Evolutionary conservation across 2,329 filamentous ascomycete genomes (phyloP), one percentile per base, ranked within the genome.

Genomic region (Scedosporium boydii): DNA sequence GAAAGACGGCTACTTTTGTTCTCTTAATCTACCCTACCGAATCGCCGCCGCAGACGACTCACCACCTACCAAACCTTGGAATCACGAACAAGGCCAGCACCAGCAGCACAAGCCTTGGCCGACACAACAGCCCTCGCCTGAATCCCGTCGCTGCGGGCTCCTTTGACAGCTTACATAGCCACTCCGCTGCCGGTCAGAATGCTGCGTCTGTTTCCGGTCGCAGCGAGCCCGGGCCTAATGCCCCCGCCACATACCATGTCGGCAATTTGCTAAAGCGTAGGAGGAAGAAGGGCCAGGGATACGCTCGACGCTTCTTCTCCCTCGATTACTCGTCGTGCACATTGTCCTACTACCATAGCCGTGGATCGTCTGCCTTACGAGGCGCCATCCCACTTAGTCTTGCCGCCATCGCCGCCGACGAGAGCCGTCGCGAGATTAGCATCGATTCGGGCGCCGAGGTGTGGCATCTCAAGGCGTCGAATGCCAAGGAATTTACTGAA

Each of bases 401-500:
- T 60, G 95, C 95, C 16, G 95, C 91, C 4, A 89, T 99, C 64
- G 90, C 93, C 3, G 91, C 91, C 6, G 93, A 96, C 71, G 91
- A 95, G 72, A 86, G 90, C 69, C 86, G 90, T 44, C 85, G 92
- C 66, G 93, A 98, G 73, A 96, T 99, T 61, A 96, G 89, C 51
- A 95, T 99, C 63, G 95, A 99, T 72, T 98, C 95, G 0, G 95
- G 95, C 1, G 93, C 95, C 2, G 95, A 99, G 74, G 87, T 99
- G 27, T 99, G 95, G 95, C 95, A 98, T 76, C 79, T 99, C 34
- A 88, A 87, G 69, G 91, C 95, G 3, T 85, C 83, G 59, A 96
- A 90, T 68, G 84, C 86, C 59, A 89, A 88, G 66, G 93, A 98
- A 65, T 99, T 97, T 71, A 82, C 85, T 57, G 88, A 89, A 18